These are phyloP conservation scores for Saprolegnia diclina DNA, from an alignment of 352 stramenopile genomes.

Conservation along the genomic window DNA sequence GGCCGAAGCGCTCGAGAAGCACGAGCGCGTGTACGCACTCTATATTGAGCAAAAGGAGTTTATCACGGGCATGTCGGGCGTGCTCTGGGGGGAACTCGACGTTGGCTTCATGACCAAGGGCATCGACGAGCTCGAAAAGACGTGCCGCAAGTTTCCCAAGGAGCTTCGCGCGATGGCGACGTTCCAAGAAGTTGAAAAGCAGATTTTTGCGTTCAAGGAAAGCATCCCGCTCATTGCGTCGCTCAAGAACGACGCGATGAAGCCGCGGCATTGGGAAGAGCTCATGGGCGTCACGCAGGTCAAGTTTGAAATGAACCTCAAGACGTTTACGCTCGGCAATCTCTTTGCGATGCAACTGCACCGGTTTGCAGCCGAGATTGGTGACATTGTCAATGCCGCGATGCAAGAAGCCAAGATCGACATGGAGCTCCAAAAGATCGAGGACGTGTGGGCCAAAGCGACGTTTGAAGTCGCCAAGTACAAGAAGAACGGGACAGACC, in stretches of 20 bases:
- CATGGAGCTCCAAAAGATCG: slow-evolving; percentile 89
- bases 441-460: slow-evolving; percentile 86
- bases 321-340: slow-evolving; percentile 88
- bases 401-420: slow-evolving; percentile 95
- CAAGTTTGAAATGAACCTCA: slow-evolving; percentile 90
- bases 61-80: slow-evolving; percentile 78
- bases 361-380: slow-evolving; percentile 84
- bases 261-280: slow-evolving; percentile 86
- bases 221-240: slow-evolving; percentile 91
- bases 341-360: slow-evolving; percentile 92
- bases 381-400: slow-evolving; percentile 89
- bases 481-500: slow-evolving; percentile 85
- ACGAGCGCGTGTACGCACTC: slow-evolving; percentile 86
- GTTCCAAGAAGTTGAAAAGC: slow-evolving; percentile 87
- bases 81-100: slow-evolving; percentile 92
- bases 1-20: slow-evolving; percentile 77
- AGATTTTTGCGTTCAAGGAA: slow-evolving; percentile 91
- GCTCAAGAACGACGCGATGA: slow-evolving; percentile 93
- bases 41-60: slow-evolving; percentile 94
- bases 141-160: slow-evolving; percentile 86
- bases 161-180: slow-evolving; percentile 87
- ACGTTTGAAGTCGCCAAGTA: slow-evolving; percentile 90
- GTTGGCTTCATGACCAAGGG: slow-evolving; percentile 87
- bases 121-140: slow-evolving; percentile 91
- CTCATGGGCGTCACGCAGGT: slow-evolving; percentile 87